phyloP scores from a whole-genome alignment of 495 filamentous ascomycete genomes.

The Aspergillus ostianus region DNA sequence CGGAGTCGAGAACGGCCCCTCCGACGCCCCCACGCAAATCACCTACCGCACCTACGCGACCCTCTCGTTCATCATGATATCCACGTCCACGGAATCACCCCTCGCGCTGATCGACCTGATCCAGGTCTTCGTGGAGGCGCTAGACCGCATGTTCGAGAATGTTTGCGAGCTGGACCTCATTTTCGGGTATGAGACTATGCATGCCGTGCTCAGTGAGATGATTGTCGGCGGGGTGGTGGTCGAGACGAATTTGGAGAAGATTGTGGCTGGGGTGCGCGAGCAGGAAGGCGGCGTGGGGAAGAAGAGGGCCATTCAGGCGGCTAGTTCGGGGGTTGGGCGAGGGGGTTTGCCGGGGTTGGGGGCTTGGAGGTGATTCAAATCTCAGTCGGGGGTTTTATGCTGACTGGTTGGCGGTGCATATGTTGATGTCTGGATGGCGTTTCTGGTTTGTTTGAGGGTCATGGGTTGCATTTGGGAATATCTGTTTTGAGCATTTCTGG shows the following conservation, averaged over 20 bases:
- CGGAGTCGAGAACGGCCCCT: conserved; percentile 55
- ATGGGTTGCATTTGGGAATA: too few relatives aligned
- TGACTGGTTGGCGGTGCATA: too few relatives aligned
- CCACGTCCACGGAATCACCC: conserved; percentile 93
- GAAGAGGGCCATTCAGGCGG: conserved; percentile 52
- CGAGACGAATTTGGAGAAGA: conserved; percentile 84
- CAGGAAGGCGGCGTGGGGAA: conserved; percentile 81
- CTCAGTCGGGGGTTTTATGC: not conserved
- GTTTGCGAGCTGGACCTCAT: conserved; percentile 98
- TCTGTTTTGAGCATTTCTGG: too few relatives aligned
- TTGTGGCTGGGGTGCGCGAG: conserved; percentile 77
- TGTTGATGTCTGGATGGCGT: too few relatives aligned
- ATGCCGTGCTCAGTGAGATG: conserved; percentile 90
- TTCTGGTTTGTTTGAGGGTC: too few relatives aligned
- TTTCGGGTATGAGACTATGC: conserved; percentile 97
- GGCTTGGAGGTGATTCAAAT: conserved; percentile 37
- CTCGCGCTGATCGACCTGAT: conserved; percentile 94
- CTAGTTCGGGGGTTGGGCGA: conserved; percentile 39
- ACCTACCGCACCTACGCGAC: conserved; percentile 99
- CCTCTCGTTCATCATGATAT: conserved; percentile 97
- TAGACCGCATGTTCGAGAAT: conserved; percentile 95
- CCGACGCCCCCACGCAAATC: conserved; percentile 89
- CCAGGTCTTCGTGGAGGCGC: conserved; percentile 94
- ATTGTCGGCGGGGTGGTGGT: conserved; percentile 94
- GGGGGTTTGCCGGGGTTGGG: conserved; percentile 39